Percentiles rank a stretch among this genome's conserved stretches.
Evolutionary conservation across 202 grass and related monocot species (phyloP).

Genomic region (Panicum hallii): DNA sequence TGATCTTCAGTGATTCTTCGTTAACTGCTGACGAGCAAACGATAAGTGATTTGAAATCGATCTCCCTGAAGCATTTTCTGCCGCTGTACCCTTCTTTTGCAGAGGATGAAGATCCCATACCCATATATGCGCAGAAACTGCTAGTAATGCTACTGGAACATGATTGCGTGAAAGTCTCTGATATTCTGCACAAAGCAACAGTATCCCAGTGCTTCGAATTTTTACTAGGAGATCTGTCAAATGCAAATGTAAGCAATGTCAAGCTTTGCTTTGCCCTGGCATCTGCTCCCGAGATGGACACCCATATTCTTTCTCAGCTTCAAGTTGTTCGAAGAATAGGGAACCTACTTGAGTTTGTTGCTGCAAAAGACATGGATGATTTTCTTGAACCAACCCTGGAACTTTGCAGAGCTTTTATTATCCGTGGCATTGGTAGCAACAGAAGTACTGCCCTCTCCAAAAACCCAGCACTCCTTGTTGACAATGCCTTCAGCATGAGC

Average conservation of each 20-base stretch:
- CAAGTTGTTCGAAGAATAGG: slow-evolving; percentile 90
- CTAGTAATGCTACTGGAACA: slow-evolving; percentile 96
- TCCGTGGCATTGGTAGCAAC: slow-evolving; percentile 76
- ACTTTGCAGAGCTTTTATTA: slow-evolving; percentile 85
- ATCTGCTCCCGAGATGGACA: slow-evolving; percentile 87
- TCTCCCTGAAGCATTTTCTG: slow-evolving; percentile 84
- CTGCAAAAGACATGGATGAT: slow-evolving; percentile 92
- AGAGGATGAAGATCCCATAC: slow-evolving; percentile 97
- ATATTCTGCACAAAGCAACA: slow-evolving; percentile 88
- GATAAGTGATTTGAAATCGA: slow-evolving; percentile 62
- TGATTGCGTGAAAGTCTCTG: slow-evolving; percentile 86
- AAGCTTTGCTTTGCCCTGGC: slow-evolving; percentile 92
- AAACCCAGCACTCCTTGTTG: slow-evolving; percentile 76
- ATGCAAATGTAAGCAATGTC: slow-evolving; percentile 95
- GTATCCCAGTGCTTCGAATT: slow-evolving; percentile 89
- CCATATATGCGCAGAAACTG: slow-evolving; percentile 98
- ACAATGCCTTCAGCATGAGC: slow-evolving; percentile 87
- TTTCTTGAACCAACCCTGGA: slow-evolving; percentile 93
- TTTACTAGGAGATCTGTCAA: slow-evolving; percentile 87
- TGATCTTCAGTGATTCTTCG: slow-evolving; percentile 78
- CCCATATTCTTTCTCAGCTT: slow-evolving; percentile 86
- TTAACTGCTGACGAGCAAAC: slow-evolving; percentile 64
- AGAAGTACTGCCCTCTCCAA: slow-evolving; percentile 76
- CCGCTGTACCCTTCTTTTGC: slow-evolving; percentile 87
- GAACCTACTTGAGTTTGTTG: slow-evolving; percentile 91